Conservation (phyloP, 257 asterid genomes). For the Vinca minor region DNA sequence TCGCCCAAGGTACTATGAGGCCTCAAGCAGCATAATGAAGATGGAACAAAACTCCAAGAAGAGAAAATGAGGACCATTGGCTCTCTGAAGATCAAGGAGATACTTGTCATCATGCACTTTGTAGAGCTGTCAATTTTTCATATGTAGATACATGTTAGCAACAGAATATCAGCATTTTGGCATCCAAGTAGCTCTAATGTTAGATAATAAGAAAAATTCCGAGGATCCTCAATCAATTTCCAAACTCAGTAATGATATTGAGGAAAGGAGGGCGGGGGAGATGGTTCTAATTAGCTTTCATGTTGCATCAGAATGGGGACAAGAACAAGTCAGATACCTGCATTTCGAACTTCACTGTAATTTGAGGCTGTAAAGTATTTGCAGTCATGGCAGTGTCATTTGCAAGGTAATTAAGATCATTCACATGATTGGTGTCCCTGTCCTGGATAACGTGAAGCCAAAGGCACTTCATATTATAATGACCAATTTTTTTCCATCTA, state of each 20-base stretch:
- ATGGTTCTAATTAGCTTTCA: not conserved
- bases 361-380: conserved; percentile 31
- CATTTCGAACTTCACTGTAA: conserved; percentile 74
- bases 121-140: conserved; percentile 59
- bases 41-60: conserved; percentile 88
- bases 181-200: not conserved
- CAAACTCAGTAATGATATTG: too few relatives aligned
- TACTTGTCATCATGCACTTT: conserved; percentile 66
- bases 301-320: not conserved
- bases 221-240: not conserved
- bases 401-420: conserved; percentile 33
- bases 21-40: conserved; percentile 58
- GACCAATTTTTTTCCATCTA: conserved; percentile 89
- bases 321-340: conserved; percentile 63
- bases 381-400: conserved; percentile 26
- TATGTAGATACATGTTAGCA: conserved; percentile 12
- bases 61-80: conserved; percentile 77
- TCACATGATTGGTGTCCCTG: conserved; percentile 29
- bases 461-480: conserved; percentile 79
- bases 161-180: not conserved
- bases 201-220: not conserved
- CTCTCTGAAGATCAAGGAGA: conserved; percentile 82
- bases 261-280: not conserved
- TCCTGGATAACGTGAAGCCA: conserved; percentile 31
- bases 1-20: conserved; percentile 18